Conservation (phyloP, 2,329 filamentous ascomycete species). For the Penicillium sp. region DNA sequence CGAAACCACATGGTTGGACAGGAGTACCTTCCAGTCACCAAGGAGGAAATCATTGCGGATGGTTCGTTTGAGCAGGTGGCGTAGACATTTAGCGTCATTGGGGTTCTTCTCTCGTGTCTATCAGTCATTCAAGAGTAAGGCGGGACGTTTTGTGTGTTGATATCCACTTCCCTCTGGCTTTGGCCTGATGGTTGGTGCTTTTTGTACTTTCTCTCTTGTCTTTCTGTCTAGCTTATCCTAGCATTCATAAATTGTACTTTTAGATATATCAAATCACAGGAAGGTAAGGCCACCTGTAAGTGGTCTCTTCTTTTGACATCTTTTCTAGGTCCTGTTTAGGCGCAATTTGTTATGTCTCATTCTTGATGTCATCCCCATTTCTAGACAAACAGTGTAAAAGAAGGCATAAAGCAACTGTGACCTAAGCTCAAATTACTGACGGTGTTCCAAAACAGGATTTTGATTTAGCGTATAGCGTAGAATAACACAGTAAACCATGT, state of each 20-base stretch:
- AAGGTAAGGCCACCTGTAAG: conserved; percentile 6
- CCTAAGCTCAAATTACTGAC: neutral
- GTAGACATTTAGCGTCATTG: neutral
- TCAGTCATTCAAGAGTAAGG: conserved; percentile 3
- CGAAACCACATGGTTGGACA: conserved; percentile 38
- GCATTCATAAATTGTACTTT: conserved; percentile 30
- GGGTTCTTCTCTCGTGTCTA: neutral
- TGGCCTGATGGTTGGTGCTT: conserved; percentile 13
- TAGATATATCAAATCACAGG: conserved; percentile 21
- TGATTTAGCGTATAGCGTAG: neutral
- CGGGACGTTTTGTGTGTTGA: conserved; percentile 14
- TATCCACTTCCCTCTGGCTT: conserved; percentile 14
- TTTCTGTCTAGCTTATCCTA: conserved; percentile 12
- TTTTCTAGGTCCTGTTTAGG: neutral
- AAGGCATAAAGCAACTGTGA: neutral
- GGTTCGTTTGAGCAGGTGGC: conserved; percentile 8
- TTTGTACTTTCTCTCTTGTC: conserved; percentile 16
- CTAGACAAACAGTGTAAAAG: neutral
- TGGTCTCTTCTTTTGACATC: neutral
- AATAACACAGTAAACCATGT: neutral
- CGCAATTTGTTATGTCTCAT: neutral
- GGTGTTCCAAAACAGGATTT: neutral
- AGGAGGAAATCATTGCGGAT: conserved; percentile 23
- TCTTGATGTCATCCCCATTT: neutral
- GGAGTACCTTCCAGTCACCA: conserved; percentile 18